Base-by-base conservation (phyloP, 73 alveolate species). In the Loxodes magnus region DNA sequence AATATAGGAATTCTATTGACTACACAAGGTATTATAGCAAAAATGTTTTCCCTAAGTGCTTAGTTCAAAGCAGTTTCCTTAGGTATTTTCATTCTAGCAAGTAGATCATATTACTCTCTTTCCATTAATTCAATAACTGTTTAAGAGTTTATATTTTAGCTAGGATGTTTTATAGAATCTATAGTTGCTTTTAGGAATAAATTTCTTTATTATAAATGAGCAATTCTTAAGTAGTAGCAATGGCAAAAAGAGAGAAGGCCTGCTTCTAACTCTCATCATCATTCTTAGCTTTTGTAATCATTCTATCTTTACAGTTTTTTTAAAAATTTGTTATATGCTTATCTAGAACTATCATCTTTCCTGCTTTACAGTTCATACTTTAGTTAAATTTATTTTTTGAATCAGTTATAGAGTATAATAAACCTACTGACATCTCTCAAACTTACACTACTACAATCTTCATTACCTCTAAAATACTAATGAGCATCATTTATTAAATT, bases 11-110 rank as follows among this genome's bases (percentile, higher is more conserved):
- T 46, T 58, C 60, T 74, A 17, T 42, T 58, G 25, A 65, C 15
- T 9, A 74, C 24, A 21, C 89, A 74, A 22, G 71, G 41, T 31
- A 43, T 63, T 31, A 35, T 56, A 34, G 74, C 60, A 59, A 74
- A 74, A 21, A 67, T 29, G 55, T 74, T 74, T 52, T 74, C 85
- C 37, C 22, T 38, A 37, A 74, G 62, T 28, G 74, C 85, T 24
- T 37, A 56, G 39, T 74, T 74, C 60, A 53, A 53, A 5, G 81
- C 76, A 27, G 30, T 49, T 15, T 57, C 77, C 19, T 29, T 59
- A 39, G 30, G 27, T 26, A 76, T 21, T 21, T 57, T 33, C 24
- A 64, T 31, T 46, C 36, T 16, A 55, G 59, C 77, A 10, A 73
- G 56, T 20, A 57, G 62, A 35, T 54, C 69, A 28, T 69, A 34